Conservation (phyloP, 1,284 basidiomycete species). For the Melampsora americana region DNA sequence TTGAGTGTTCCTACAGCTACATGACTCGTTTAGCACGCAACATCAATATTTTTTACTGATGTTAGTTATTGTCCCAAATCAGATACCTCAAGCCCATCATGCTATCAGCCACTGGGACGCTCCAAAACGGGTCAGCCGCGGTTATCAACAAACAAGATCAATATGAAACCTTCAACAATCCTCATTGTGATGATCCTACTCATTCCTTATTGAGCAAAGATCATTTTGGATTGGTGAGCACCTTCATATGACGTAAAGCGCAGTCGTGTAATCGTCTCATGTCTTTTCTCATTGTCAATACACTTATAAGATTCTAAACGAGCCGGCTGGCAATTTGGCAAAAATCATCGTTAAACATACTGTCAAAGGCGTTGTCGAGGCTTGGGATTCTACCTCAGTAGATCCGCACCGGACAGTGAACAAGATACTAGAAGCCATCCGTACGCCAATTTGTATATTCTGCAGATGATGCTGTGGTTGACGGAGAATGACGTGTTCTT, state of each 20-base stretch:
- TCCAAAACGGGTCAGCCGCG: conserved; percentile 42
- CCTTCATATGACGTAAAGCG: too few relatives aligned
- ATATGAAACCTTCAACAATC: conserved; percentile 43
- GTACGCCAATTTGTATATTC: background rate
- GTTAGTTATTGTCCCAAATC: background rate
- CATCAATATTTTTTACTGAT: too few relatives aligned
- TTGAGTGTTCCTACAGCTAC: conserved; percentile 25
- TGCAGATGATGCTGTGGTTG: background rate
- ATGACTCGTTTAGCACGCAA: too few relatives aligned
- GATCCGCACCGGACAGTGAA: conserved; percentile 37
- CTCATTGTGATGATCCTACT: conserved; percentile 53
- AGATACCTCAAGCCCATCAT: conserved; percentile 44
- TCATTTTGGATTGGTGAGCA: conserved; percentile 50
- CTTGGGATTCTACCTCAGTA: conserved; percentile 61
- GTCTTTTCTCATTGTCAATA: background rate
- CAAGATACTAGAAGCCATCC: conserved; percentile 44
- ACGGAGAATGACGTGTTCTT: background rate
- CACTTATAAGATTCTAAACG: conserved; percentile 51
- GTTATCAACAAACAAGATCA: conserved; percentile 45
- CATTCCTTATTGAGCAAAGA: conserved; percentile 53
- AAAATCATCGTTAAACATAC: conserved; percentile 60
- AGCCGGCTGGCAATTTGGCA: conserved; percentile 55
- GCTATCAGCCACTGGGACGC: conserved; percentile 43
- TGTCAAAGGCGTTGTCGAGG: conserved; percentile 69
- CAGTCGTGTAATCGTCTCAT: background rate